Evolutionary conservation across 192 early-diverging fungal genomes (phyloP), one percentile per base, ranked within the genome.

Genomic region (Coemansia sp.): DNA sequence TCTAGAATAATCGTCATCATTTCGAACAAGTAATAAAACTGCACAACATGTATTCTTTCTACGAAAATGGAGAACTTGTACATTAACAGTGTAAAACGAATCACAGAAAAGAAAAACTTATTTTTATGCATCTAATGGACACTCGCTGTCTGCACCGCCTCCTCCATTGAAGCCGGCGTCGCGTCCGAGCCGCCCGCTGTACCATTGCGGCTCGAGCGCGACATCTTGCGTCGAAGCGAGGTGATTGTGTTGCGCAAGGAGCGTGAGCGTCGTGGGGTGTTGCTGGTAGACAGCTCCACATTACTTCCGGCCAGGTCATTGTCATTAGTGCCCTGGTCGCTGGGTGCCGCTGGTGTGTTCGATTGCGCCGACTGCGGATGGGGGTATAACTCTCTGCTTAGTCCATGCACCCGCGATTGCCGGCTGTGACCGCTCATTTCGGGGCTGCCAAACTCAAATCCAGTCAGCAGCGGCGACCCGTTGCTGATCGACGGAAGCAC

Each of bases 231-330:
- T 10, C 72, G 53, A 9, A 80, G 68, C 44, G 77, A 80, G 16
- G 77, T 80, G 32, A 80, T 80, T 0, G 77, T 80, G 61, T 80
- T 80, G 7, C 71, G 58, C 55, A 80, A 55, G 12, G 77, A 80
- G 21, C 77, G 65, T 22, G 77, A 80, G 18, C 77, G 67, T 21
- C 77, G 30, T 10, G 77, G 77, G 52, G 71, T 73, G 22, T 69
- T 69, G 44, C 56, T 51, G n/a, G 23, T 27, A 5, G 30, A 26
- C 7, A 38, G 49, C n/a, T 12, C 24, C 24, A 48, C 49, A 50
- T 58, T 49, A 18, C 48, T 58, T 6, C 25, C 62, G 2, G 47
- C 56, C 7, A 56, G 41, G 30, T 68, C 63, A 12, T 70, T 53
- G 14, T 58, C 67, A 19, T 61, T 47, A 12, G 50, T 47, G 24